Evolutionary conservation across 345 rosid species (phyloP).

Genomic region (Clausena lansium): DNA sequence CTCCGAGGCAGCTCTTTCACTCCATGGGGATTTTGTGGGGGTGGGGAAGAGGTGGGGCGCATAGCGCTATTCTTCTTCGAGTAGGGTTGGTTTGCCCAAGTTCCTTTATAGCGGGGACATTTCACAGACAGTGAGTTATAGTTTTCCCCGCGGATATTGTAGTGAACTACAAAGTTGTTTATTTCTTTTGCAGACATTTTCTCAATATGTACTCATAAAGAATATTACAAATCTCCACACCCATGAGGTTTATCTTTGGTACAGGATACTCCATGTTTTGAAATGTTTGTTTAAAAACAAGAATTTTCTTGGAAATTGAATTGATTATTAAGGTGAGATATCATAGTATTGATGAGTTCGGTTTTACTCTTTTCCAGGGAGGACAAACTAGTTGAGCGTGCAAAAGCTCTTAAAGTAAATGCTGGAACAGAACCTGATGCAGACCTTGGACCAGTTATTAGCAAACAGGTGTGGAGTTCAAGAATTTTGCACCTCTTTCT

Average conservation of each 20-base stretch:
- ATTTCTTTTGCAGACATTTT: not conserved
- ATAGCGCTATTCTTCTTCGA: too few species aligned
- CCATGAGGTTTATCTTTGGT: not conserved
- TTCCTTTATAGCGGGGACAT: not conserved
- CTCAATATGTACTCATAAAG: not conserved
- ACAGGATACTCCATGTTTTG: not conserved
- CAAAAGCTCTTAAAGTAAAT: conserved; percentile 83
- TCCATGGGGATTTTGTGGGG: too few species aligned
- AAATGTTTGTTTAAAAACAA: not conserved
- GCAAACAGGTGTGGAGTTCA: conserved; percentile 51
- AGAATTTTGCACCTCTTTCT: not conserved
- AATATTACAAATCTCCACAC: not conserved
- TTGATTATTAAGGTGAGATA: not conserved
- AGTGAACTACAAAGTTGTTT: not conserved
- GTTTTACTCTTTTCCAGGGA: conserved; percentile 45
- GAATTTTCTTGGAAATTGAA: not conserved
- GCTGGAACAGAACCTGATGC: conserved; percentile 83
- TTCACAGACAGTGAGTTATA: not conserved
- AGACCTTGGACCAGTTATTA: conserved; percentile 95
- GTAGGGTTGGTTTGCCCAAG: not conserved
- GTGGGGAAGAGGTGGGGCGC: too few species aligned
- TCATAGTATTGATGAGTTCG: not conserved
- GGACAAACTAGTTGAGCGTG: conserved; percentile 66
- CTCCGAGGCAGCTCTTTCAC: too few species aligned
- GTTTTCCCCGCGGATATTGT: not conserved